Base-by-base conservation (phyloP, 179 eudicot species). In the Spinacia oleracea region DNA sequence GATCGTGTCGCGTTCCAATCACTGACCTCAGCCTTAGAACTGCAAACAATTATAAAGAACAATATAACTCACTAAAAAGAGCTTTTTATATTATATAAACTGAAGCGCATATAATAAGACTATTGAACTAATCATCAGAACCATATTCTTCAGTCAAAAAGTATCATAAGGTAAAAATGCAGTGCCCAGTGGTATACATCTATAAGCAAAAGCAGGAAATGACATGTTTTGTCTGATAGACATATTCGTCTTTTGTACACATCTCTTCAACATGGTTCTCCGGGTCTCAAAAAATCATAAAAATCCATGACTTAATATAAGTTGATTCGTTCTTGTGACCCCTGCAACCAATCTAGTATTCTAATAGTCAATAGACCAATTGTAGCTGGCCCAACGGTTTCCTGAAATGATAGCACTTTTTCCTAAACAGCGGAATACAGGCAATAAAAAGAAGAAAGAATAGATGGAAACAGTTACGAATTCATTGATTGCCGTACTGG, bases 1-100 rank as follows among this genome's bases (percentile, higher is more conserved):
- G 86, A 88, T 87, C 88, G 84, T 62, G 88, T 76, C 70, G 85
- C 75, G 70, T 85, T 91, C 97, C 90, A 91, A 58, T 79, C 82
- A 78, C 77, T 81, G 42, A 58, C 77, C 78, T 86, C 90, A n/a
- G 80, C 53, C 72, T 86, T 85, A 82, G 67, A 93, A 83, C 90
- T 91, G 91, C 85, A 75, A 78, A 73, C 35, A 77, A 63, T 23
- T 32, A 21, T 27, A 29, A 10, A 42, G 32, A n/a, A n/a, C n/a
- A n/a, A n/a, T n/a, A 11, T 27, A 42, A 45, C 23, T 74, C n/a
- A 73, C 40, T 25, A 48, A 25, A 66, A 69, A 53, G 21, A 79
- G 12, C 12, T 34, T 48, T 34, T 51, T 1, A n/a, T n/a, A n/a
- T 50, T 43, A 21, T 7, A 72, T 55, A 60, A 70, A 38, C 72